Evolutionary conservation across 768 basidiomycete genomes (phyloP), one percentile per base, ranked within the genome.

Genomic region (Lactarius indigo): DNA sequence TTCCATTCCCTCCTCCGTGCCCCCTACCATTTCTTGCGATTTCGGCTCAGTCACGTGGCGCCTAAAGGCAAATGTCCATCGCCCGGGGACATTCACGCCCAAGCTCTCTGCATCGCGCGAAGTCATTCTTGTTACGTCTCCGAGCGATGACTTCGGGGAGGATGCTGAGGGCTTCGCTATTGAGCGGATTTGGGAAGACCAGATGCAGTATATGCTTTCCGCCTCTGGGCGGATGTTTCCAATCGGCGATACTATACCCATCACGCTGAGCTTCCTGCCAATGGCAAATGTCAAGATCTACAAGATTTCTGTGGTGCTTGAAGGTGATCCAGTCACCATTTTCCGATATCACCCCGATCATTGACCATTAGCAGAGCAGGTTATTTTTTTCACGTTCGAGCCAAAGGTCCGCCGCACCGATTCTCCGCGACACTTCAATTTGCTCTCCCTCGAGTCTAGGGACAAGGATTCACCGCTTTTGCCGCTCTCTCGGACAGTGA

Each of bases 121-220:
- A 63, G 90, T 97, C 13, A 79, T 81, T 2, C 83, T 96, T 55
- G 84, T 98, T 30, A 82, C 88, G 15, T 84, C 82, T 59, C 93
- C 93, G 0, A 83, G 84, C 10, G 93, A 94, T 61, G 94, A 96
- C 61, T 87, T 91, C 70, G 86, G 85, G 23, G 96, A 96, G 72
- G 94, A 94, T 61, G 82, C 81, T 0, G 87, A 87, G 68, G 90
- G 85, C 69, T 86, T 97, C 62, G 83, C 92, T 57, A 85, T 98
- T 20, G 91, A 96, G 73, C 81, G 93, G 23, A 86, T 90, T 71
- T 99, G 96, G 96, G 95, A 97, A 66, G 83, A 86, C 55, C 91
- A 96, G 74, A 73, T 94, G 71, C 87, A 89, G 63, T 97, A 96
- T 73, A 79, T 89, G 42, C 86, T 97, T 56, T 83, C 87, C 1